Conservation (phyloP, 2,329 filamentous ascomycete genomes). For the Penicillium crustosum region DNA sequence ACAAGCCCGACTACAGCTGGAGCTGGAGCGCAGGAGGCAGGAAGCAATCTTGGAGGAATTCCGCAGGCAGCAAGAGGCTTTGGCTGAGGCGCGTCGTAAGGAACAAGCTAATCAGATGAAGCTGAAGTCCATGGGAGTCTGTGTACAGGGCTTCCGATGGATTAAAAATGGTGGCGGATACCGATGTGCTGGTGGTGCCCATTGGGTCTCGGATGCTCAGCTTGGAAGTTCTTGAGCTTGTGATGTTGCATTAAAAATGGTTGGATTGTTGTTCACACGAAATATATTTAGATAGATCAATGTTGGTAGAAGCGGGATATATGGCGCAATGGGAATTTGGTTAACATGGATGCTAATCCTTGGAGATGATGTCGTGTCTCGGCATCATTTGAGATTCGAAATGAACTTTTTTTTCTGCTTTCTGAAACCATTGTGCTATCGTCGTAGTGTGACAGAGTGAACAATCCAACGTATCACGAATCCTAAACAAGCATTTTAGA, state of each 20-base stretch:
- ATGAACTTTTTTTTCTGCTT: not conserved
- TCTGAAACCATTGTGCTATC: not conserved
- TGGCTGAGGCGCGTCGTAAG: slow-evolving; percentile 35
- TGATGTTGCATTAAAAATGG: not conserved
- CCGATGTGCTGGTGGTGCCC: slow-evolving; percentile 61
- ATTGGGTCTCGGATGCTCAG: slow-evolving; percentile 51
- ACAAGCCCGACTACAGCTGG: slow-evolving; percentile 23
- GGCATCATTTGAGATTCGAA: not conserved
- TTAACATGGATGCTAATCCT: not conserved
- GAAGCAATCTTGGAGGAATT: slow-evolving; percentile 43
- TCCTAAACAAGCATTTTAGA: slow-evolving; percentile 3
- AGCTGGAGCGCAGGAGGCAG: slow-evolving; percentile 28
- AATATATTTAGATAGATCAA: not conserved
- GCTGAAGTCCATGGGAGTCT: slow-evolving; percentile 56
- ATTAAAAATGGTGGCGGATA: slow-evolving; percentile 60
- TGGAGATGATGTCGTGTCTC: not conserved
- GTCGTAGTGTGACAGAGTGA: not conserved
- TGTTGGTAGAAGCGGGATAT: not conserved
- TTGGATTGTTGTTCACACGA: not conserved
- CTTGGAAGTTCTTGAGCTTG: not conserved
- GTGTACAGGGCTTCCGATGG: slow-evolving; percentile 60
- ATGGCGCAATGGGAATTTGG: not conserved
- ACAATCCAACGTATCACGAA: not conserved
- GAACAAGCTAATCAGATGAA: slow-evolving; percentile 48
- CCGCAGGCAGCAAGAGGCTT: slow-evolving; percentile 36